phyloP scores from a whole-genome alignment of 2,329 filamentous ascomycete species.

The Colletotrichum camelliae region DNA sequence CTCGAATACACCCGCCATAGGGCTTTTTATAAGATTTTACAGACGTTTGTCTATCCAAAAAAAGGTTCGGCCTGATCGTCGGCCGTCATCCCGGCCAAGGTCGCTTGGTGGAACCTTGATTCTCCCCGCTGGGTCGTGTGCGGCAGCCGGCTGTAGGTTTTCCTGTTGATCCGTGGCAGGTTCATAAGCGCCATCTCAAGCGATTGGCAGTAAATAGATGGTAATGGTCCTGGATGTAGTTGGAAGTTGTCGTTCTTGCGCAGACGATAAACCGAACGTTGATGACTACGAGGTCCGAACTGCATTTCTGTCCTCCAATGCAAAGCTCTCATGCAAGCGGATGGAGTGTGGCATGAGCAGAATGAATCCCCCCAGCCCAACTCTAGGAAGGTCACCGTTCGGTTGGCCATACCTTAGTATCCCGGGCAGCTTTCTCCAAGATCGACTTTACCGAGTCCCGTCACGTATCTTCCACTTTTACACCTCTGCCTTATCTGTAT shows the following conservation, averaged over 20 bases:
- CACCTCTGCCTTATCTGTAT: too few relatives aligned
- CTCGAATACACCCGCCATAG: neutral
- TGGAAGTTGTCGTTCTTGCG: too few relatives aligned
- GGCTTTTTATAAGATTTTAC: neutral
- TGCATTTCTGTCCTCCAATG: neutral
- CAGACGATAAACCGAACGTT: rapidly evolving
- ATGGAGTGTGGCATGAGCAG: too few relatives aligned
- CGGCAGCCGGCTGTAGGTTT: neutral
- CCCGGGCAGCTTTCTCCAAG: too few relatives aligned
- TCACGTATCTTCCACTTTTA: neutral
- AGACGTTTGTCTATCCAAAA: neutral
- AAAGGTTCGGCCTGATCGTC: rapidly evolving
- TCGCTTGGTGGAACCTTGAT: neutral
- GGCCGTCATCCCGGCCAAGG: neutral
- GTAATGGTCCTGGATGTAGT: too few relatives aligned
- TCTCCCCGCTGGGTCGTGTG: neutral
- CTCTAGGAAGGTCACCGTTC: too few relatives aligned
- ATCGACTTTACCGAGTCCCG: neutral
- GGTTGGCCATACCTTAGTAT: too few relatives aligned
- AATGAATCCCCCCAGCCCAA: too few relatives aligned
- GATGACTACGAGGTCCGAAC: neutral
- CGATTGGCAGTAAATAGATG: neutral
- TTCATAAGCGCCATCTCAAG: neutral
- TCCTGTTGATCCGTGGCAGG: neutral
- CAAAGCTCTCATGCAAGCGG: too few relatives aligned